These are phyloP conservation scores for Meyerozyma guilliermondii DNA, from an alignment of 1,139 yeast genomes.

Conservation along the genomic window DNA sequence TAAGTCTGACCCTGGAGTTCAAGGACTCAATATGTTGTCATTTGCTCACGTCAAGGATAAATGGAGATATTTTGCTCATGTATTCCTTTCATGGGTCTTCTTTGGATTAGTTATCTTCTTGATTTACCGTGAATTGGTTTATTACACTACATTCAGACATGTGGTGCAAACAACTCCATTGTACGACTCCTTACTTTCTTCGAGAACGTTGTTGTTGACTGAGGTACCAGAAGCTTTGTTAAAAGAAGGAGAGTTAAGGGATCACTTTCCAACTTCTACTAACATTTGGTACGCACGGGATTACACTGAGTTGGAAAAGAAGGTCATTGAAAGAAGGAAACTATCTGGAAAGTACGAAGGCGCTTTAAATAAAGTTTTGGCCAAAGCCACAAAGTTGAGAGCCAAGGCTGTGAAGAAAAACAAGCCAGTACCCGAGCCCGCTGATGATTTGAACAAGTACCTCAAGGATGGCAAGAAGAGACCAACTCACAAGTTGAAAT, in stretches of 20 bases:
- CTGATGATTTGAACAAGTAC: conserved; percentile 50
- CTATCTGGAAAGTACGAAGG: conserved; percentile 55
- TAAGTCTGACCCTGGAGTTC: conserved; percentile 24
- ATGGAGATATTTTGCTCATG: conserved; percentile 66
- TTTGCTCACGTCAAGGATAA: conserved; percentile 55
- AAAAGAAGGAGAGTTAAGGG: conserved; percentile 49
- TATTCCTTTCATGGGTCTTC: conserved; percentile 63
- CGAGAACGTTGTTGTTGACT: conserved; percentile 64
- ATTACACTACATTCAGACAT: conserved; percentile 63
- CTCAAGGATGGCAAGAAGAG: conserved; percentile 58
- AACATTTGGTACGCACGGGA: conserved; percentile 63
- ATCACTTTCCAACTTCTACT: conserved; percentile 55
- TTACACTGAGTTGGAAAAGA: conserved; percentile 44
- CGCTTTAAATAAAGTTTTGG: conserved; percentile 49
- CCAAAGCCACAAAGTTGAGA: conserved; percentile 52
- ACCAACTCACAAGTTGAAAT: conserved; percentile 59
- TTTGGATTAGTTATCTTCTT: conserved; percentile 57
- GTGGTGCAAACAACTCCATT: conserved; percentile 66
- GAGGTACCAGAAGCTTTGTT: conserved; percentile 49
- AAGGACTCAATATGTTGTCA: conserved; percentile 56
- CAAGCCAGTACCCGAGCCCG: conserved; percentile 48
- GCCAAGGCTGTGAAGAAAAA: conserved; percentile 55
- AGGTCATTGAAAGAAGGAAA: conserved; percentile 52
- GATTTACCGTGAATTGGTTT: conserved; percentile 66
- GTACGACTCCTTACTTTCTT: conserved; percentile 59